Evolutionary conservation across 768 basidiomycete species (phyloP), one percentile per base, ranked within the genome.

Genomic region (Podaxis sp.): DNA sequence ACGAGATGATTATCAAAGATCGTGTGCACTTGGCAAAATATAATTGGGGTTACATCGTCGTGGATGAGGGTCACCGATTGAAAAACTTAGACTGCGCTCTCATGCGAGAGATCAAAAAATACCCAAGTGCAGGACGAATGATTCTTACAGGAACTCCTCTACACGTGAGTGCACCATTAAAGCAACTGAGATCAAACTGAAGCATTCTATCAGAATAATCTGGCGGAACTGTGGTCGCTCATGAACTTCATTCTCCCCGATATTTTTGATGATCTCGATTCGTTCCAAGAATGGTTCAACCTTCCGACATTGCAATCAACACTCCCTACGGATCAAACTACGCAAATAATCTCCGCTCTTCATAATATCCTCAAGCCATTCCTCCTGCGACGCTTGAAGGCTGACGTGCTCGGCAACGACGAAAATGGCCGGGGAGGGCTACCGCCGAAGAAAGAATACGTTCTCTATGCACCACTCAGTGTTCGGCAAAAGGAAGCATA

Each of bases 191-290:
- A 2, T 48, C 11, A 35, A 23, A 18, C 51, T 59, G 50, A 57
- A 7, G 11, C 47, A n/a, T n/a, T 23, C n/a, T n/a, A 35, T 14
- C 69, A 99, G 92, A 98, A 99, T 73, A 98, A 98, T 68, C 81
- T 99, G 2, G 82, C 89, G 4, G 97, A 99, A 70, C 78, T 99
- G 2, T 98, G 95, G 96, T 88, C 93, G 1, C 77, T 98, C 16
- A 85, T 99, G 35, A 97, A 97, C 70, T 99, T 98, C 67, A 91
- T 98, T 61, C 81, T 98, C 4, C 97, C 97, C 0, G 89, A 95
- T 65, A 87, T 98, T 56, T 98, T 98, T 70, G 84, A 87, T 61
- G 93, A 98, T 66, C 77, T 96, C 21, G 87, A 92, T 57, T 81
- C 88, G 3, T 97, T 97, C 77, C 92, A 96, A 73, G 85, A 93